These are phyloP conservation scores for Dictyostelium capitatum DNA, from an alignment of 78 protist species.

Conservation along the genomic window DNA sequence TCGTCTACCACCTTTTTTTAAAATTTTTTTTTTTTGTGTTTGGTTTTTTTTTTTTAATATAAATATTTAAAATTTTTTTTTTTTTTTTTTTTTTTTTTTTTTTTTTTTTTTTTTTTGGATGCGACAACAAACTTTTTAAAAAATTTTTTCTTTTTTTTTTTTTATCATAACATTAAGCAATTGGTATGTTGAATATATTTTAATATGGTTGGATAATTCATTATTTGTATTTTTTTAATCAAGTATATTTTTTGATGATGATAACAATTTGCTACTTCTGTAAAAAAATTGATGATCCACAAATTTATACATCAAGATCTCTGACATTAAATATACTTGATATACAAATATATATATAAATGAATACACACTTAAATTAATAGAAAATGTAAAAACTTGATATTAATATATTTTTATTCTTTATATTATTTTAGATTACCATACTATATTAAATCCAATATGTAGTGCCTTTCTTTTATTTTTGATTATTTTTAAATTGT, in stretches of 20 bases:
- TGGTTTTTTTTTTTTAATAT: not conserved
- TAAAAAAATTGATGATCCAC: not conserved
- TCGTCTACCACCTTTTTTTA: too few species aligned
- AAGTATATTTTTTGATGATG: constrained; percentile 11
- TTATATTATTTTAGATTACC: too few species aligned
- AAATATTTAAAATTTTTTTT: not conserved
- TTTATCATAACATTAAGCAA: not conserved
- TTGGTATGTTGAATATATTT: not conserved
- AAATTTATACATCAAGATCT: constrained; percentile 32
- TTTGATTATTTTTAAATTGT: too few species aligned
- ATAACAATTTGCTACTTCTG: constrained; percentile 31
- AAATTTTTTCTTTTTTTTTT: not conserved
- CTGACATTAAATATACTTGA: constrained; percentile 14
- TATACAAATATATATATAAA: not conserved
- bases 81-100: not conserved
- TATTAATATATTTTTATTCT: too few species aligned
- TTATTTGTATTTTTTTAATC: not conserved
- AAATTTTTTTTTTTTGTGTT: not conserved
- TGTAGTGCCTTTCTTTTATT: too few species aligned
- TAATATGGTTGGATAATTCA: too few species aligned
- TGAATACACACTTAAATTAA: too few species aligned
- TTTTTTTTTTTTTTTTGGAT: not conserved
- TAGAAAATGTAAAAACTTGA: too few species aligned
- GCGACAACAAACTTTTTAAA: not conserved
- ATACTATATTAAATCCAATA: too few species aligned